Conservation (phyloP, 257 asterid species). For the Verbascum thapsus region DNA sequence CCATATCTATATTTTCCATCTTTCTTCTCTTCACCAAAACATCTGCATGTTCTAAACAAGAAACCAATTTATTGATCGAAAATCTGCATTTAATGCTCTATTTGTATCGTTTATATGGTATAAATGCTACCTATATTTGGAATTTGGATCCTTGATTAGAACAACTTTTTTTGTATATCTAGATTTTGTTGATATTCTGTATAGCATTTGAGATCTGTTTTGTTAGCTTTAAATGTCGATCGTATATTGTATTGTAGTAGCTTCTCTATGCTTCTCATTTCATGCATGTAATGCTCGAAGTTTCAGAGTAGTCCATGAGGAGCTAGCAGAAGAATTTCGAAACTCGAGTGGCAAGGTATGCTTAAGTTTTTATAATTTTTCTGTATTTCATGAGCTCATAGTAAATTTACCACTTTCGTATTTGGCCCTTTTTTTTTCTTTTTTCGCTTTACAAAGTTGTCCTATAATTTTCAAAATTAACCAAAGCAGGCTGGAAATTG, state of each 20-base stretch:
- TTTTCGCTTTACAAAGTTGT: too few species aligned
- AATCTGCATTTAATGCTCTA: conserved; percentile 55
- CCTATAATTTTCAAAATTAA: too few species aligned
- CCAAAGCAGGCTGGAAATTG: too few species aligned
- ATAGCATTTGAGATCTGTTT: background rate
- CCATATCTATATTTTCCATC: conserved; percentile 45
- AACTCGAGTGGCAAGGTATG: conserved; percentile 43
- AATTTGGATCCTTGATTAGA: background rate
- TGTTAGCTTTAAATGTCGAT: conserved; percentile 47
- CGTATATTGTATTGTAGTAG: conserved; percentile 31
- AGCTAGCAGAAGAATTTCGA: background rate
- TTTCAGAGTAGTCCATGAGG: conserved; percentile 32
- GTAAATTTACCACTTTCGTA: too few species aligned
- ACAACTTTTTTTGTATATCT: background rate
- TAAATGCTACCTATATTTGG: conserved; percentile 20
- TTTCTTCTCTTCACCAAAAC: conserved; percentile 55
- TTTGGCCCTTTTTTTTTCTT: too few species aligned
- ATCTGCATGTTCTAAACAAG: conserved; percentile 57
- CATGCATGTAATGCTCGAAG: conserved; percentile 53
- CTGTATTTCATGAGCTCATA: too few species aligned
- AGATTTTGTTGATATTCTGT: background rate
- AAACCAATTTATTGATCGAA: conserved; percentile 28
- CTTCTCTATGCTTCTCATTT: conserved; percentile 39
- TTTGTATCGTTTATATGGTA: conserved; percentile 18
- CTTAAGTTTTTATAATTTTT: background rate